Percentiles rank a stretch among this genome's conserved stretches.
Evolutionary conservation across 108 stramenopile genomes (phyloP).

Genomic region (Pseudonitzschia pungens): DNA sequence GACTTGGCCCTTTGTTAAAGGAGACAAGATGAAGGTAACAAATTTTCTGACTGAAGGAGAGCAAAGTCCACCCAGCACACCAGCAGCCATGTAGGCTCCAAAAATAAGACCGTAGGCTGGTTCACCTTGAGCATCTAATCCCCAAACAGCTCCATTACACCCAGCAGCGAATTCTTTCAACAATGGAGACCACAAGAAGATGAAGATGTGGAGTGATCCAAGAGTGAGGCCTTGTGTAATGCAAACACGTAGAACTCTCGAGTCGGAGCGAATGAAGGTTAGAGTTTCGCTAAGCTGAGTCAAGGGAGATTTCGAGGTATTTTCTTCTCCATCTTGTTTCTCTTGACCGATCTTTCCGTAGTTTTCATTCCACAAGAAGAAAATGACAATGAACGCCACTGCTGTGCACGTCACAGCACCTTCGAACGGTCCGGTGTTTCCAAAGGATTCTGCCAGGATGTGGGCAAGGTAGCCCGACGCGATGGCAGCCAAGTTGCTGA

Average conservation of each 20-base stretch:
- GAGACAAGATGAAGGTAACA: conserved; percentile 33
- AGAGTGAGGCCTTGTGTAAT: conserved; percentile 71
- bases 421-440: conserved; percentile 84
- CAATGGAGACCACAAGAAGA: conserved; percentile 81
- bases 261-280: conserved; percentile 36
- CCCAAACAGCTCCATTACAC: conserved; percentile 20
- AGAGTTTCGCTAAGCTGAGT: conserved; percentile 37
- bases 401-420: conserved; percentile 74
- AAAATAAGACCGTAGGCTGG: conserved; percentile 78
- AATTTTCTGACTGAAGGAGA: conserved; percentile 37
- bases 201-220: conserved; percentile 73
- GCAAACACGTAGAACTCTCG: conserved; percentile 50
- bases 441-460: conserved; percentile 51
- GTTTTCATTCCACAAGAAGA: conserved; percentile 77
- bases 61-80: conserved; percentile 68
- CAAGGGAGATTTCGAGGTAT: conserved; percentile 2
- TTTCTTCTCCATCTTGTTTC: conserved; percentile 8
- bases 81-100: conserved; percentile 76
- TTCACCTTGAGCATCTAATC: conserved; percentile 50
- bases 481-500: conserved; percentile 84
- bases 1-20: conserved; percentile 27
- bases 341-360: conserved; percentile 50
- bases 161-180: conserved; percentile 39
- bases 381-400: conserved; percentile 55
- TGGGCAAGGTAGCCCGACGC: conserved; percentile 72